Evolutionary conservation across 768 basidiomycete genomes (phyloP).

Genomic region (Fomitopsis pulvina): DNA sequence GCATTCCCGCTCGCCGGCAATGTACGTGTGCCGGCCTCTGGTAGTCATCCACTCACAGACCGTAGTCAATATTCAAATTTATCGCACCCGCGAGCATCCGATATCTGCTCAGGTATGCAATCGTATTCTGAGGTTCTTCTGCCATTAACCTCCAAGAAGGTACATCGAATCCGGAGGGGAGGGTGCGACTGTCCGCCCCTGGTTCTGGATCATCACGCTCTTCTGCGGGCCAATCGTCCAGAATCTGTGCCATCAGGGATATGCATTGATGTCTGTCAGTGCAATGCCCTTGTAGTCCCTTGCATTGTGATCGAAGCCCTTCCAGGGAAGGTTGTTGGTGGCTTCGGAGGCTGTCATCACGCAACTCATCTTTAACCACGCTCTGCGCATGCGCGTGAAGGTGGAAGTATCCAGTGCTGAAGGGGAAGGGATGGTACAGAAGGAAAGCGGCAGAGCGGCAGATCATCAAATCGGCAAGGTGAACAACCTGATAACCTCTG

Average conservation of each 20-base stretch:
- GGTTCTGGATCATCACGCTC: constrained; percentile 59
- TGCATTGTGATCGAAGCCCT: not conserved
- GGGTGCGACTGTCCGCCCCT: constrained; percentile 47
- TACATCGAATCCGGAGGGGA: constrained; percentile 52
- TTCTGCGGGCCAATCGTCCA: constrained; percentile 40
- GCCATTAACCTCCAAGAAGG: constrained; percentile 21
- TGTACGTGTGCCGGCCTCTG: not conserved
- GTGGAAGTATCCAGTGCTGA: constrained; percentile 21
- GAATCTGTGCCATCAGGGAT: constrained; percentile 45
- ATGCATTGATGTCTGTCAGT: constrained; percentile 29
- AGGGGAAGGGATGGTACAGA: not conserved
- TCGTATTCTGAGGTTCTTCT: not conserved
- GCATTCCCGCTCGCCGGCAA: not conserved
- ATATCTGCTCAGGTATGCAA: not conserved
- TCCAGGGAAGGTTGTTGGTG: constrained; percentile 29
- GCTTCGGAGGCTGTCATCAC: constrained; percentile 39
- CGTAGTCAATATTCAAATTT: not conserved
- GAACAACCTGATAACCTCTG: constrained; percentile 69
- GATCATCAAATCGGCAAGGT: constrained; percentile 64
- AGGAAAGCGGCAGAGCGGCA: constrained; percentile 19
- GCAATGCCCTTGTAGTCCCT: not conserved
- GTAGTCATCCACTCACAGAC: not conserved
- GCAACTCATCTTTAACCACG: constrained; percentile 45
- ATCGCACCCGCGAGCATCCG: not conserved
- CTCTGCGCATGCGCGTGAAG: constrained; percentile 44